Conservation (phyloP, 2,329 filamentous ascomycete genomes). For the Diaporthe amygdali region DNA sequence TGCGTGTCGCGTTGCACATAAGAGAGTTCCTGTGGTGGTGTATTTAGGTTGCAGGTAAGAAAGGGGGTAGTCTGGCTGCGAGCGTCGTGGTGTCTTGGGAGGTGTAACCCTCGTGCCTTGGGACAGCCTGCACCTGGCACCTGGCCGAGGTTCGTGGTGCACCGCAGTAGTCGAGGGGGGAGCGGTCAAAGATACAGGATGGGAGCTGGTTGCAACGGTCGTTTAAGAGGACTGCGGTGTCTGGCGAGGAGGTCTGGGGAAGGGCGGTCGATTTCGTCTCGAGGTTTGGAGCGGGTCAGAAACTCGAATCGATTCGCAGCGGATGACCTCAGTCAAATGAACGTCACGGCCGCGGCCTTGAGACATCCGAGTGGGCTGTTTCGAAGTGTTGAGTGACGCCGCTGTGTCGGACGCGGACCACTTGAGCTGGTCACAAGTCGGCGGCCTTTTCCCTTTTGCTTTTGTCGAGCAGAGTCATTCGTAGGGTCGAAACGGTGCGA, state of each 20-base stretch:
- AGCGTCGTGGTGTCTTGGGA: not conserved
- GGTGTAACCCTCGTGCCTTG: conserved; percentile 17
- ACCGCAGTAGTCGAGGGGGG: not conserved
- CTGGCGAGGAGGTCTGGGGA: not conserved
- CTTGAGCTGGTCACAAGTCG: conserved; percentile 13
- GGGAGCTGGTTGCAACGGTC: not conserved
- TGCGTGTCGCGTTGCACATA: conserved; percentile 26
- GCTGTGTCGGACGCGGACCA: conserved; percentile 8
- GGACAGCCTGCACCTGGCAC: conserved; percentile 21
- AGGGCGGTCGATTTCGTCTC: conserved; percentile 2
- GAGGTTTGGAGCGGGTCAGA: not conserved
- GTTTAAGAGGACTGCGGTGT: not conserved
- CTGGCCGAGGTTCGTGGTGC: conserved; percentile 17
- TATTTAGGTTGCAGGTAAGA: conserved; percentile 18
- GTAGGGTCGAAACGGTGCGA: not conserved
- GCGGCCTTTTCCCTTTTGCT: not conserved
- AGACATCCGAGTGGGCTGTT: conserved; percentile 18
- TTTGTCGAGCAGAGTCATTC: not conserved
- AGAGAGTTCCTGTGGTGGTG: conserved; percentile 10
- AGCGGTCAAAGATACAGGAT: not conserved
- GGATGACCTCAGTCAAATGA: conserved; percentile 20
- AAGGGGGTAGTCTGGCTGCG: not conserved
- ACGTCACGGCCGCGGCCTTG: conserved; percentile 14
- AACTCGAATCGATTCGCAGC: conserved; percentile 1
- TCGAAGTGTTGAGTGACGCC: conserved; percentile 15